phyloP scores from a whole-genome alignment of 1,139 yeast species.

The Candida sp. region DNA sequence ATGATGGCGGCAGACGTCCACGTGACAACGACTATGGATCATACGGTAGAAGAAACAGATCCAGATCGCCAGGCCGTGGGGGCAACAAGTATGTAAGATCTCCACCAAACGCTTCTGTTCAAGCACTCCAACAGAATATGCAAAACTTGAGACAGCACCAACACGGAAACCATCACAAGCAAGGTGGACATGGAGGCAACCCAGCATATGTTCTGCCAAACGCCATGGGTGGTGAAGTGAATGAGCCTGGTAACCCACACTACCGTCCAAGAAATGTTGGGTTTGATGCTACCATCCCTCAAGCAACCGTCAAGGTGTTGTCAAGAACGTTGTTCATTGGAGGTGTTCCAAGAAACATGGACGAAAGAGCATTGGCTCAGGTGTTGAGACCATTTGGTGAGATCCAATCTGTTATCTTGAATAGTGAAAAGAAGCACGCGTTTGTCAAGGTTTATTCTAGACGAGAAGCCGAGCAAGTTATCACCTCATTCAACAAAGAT shows the following conservation, averaged over 20 bases:
- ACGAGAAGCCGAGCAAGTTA: conserved; percentile 84
- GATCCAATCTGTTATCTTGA: conserved; percentile 88
- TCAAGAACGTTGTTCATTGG: conserved; percentile 95
- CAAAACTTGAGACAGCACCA: conserved; percentile 16
- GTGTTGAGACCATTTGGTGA: conserved; percentile 89
- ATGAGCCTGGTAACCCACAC: conserved; percentile 72
- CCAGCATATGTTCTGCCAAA: conserved; percentile 13
- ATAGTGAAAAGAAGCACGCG: conserved; percentile 92
- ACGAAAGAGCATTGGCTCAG: conserved; percentile 68
- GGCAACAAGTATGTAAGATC: conserved; percentile 25
- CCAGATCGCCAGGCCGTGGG: conserved; percentile 57
- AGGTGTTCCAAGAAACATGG: conserved; percentile 87
- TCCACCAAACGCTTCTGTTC: conserved; percentile 23
- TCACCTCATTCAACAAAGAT: conserved; percentile 57
- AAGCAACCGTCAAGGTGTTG: conserved; percentile 80
- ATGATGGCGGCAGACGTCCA: conserved; percentile 34
- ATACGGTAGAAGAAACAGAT: conserved; percentile 55
- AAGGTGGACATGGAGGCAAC: neutral
- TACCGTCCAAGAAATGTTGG: conserved; percentile 74
- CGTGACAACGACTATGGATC: conserved; percentile 34
- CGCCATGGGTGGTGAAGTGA: conserved; percentile 53
- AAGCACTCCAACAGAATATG: conserved; percentile 14
- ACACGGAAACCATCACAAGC: neutral
- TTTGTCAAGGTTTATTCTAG: conserved; percentile 97
- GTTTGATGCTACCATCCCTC: conserved; percentile 73